Evolutionary conservation across 2,329 filamentous ascomycete species (phyloP).

Genomic region (Mollisia scopiformis): DNA sequence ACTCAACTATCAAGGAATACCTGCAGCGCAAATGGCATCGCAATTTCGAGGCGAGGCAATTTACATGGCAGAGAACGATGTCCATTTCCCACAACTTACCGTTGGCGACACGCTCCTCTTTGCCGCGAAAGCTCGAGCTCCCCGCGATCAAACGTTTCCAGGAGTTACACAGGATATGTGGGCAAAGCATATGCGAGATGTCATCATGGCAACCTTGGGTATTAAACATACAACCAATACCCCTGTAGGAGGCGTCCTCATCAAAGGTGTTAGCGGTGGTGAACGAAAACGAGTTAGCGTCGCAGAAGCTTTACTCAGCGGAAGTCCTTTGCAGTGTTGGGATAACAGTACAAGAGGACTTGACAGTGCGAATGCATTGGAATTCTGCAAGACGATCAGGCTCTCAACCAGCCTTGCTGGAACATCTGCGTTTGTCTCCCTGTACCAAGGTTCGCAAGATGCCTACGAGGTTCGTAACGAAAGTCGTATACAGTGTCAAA

Average conservation of each 20-base stretch:
- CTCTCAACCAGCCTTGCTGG: conserved; percentile 64
- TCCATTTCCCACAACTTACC: conserved; percentile 76
- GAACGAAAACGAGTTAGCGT: conserved; percentile 80
- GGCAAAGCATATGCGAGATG: conserved; percentile 42
- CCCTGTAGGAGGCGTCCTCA: conserved; percentile 72
- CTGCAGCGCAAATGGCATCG: conserved; percentile 52
- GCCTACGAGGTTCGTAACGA: conserved; percentile 55
- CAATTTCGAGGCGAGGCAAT: conserved; percentile 62
- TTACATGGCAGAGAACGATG: conserved; percentile 71
- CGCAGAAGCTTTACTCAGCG: conserved; percentile 66
- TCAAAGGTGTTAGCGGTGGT: conserved; percentile 68
- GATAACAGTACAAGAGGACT: conserved; percentile 75
- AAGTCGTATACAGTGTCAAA: background rate
- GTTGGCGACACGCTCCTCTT: conserved; percentile 75
- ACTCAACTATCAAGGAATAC: conserved; percentile 65
- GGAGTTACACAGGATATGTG: conserved; percentile 50
- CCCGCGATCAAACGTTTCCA: conserved; percentile 50
- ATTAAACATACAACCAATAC: conserved; percentile 72
- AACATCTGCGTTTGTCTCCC: conserved; percentile 66
- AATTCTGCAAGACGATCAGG: conserved; percentile 69
- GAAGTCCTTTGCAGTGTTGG: conserved; percentile 70
- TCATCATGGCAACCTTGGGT: conserved; percentile 72
- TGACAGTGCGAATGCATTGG: conserved; percentile 72
- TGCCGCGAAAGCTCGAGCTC: conserved; percentile 68
- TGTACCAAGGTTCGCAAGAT: conserved; percentile 71